Percentiles rank a stretch among this genome's conserved stretches.
phyloP scores from a whole-genome alignment of 768 basidiomycete species.

The Xerocomellus intermedius region DNA sequence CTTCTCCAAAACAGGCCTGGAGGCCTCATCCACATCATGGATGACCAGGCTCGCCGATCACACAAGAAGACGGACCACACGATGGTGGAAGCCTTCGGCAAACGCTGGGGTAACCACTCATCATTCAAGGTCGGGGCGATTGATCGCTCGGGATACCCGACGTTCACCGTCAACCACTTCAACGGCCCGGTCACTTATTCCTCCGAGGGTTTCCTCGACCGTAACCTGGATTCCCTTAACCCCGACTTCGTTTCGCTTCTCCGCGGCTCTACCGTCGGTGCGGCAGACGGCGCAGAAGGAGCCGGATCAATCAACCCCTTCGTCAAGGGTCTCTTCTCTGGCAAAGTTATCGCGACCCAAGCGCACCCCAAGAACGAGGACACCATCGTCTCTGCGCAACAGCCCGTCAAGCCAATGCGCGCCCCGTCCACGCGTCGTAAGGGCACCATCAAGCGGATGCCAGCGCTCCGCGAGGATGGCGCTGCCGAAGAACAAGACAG shows the following conservation, averaged over 20 bases:
- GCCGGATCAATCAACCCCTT: conserved; percentile 88
- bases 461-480: conserved; percentile 33
- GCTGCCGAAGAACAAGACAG: conserved; percentile 47
- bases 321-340: conserved; percentile 85
- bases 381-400: conserved; percentile 92
- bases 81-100: conserved; percentile 92
- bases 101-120: conserved; percentile 92
- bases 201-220: conserved; percentile 83
- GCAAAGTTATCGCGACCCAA: conserved; percentile 87
- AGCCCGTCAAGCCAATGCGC: conserved; percentile 91
- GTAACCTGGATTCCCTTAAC: conserved; percentile 86
- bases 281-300: conserved; percentile 54
- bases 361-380: conserved; percentile 92
- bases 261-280: conserved; percentile 48
- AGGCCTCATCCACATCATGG: conserved; percentile 95
- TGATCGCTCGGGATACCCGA: conserved; percentile 76
- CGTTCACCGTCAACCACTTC: conserved; percentile 91
- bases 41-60: conserved; percentile 85
- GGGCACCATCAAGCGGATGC: conserved; percentile 58
- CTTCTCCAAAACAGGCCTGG: conserved; percentile 80
- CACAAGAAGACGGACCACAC: conserved; percentile 91
- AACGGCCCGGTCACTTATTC: conserved; percentile 92
- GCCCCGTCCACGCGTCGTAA: conserved; percentile 88
- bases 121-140: conserved; percentile 81
- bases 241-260: conserved; percentile 92